phyloP scores from a whole-genome alignment of 2,329 filamentous ascomycete species.

The Ophiostoma triangulosporum region DNA sequence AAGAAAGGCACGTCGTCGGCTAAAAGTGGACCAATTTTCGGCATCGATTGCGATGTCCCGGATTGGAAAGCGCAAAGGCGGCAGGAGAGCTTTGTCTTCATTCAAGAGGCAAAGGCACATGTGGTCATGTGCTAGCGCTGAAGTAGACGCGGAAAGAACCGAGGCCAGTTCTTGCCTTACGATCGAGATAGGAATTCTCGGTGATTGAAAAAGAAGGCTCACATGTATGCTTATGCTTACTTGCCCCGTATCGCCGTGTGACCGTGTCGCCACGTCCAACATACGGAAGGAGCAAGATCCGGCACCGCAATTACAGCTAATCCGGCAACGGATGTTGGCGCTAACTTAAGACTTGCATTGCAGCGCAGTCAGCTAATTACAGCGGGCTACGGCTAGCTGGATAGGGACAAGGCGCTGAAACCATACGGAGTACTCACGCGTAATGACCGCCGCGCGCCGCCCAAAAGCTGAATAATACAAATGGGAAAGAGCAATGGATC shows the following conservation, averaged over 20 bases:
- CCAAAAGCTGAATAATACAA: not conserved
- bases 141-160: not conserved
- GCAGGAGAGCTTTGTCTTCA: too few relatives aligned
- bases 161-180: not conserved
- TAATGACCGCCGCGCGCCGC: not conserved
- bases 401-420: not conserved
- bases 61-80: not conserved
- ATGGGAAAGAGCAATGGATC: not conserved
- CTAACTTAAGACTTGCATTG: not conserved
- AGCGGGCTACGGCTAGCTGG: not conserved
- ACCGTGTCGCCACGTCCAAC: not conserved
- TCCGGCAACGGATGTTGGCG: not conserved
- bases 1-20: not conserved
- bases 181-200: too few relatives aligned
- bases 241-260: too few relatives aligned
- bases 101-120: too few relatives aligned
- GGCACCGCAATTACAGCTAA: conserved; percentile 10
- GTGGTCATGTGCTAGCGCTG: not conserved
- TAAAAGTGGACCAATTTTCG: not conserved
- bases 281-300: not conserved
- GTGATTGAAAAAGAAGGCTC: not conserved
- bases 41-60: not conserved
- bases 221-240: too few relatives aligned
- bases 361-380: not conserved
- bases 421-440: conserved; percentile 3